Evolutionary conservation across 1,139 yeast species (phyloP), one percentile per base, ranked within the genome.

Genomic region (Casaregolazyma suthepensis): DNA sequence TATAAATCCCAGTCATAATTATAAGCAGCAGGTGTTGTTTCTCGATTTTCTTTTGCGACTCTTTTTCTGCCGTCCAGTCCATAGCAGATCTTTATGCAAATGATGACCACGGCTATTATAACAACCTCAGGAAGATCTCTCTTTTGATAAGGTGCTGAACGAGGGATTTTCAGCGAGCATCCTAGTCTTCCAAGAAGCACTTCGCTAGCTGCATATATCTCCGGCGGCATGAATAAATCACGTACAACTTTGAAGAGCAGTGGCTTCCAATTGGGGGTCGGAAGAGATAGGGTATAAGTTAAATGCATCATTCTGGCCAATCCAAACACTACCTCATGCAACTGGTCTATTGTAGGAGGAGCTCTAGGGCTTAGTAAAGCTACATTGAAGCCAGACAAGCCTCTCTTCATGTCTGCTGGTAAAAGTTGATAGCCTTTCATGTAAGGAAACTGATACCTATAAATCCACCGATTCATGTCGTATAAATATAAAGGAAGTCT

Each of bases 191-290:
- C 56, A 12, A 53, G 26, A 19, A 60, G 18, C 18, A 43, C 12
- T 18, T 45, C 43, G 26, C 54, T 50, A 1, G 60, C 66, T 1
- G 61, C 66, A 56, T 64, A 68, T 2, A 71, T 59, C 45, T 66
- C 68, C 2, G 73, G 71, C 5, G 75, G 74, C 20, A 71, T 57
- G 44, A 69, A 55, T 40, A 71, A 54, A 52, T 66, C 68, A 15
- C 61, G 64, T 45, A 65, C 59, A 45, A 62, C 52, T 56, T 65
- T 63, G 52, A 61, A 60, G 13, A 63, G 42, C 23, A 72, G 56
- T n/a, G 70, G 63, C 40, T 61, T 54, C 43, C 56, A 50, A 40
- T 58, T 46, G 20, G 57, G 59, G 2, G 54, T 38, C 5, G 71
- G 67, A 53, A 68, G 51, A 13, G 44, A 37, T 45, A 65, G 40